Percentiles rank a stretch among this genome's conserved stretches.
Evolutionary conservation across 2,329 filamentous ascomycete genomes (phyloP).

Genomic region (Paraphoma chrysanthemicola): DNA sequence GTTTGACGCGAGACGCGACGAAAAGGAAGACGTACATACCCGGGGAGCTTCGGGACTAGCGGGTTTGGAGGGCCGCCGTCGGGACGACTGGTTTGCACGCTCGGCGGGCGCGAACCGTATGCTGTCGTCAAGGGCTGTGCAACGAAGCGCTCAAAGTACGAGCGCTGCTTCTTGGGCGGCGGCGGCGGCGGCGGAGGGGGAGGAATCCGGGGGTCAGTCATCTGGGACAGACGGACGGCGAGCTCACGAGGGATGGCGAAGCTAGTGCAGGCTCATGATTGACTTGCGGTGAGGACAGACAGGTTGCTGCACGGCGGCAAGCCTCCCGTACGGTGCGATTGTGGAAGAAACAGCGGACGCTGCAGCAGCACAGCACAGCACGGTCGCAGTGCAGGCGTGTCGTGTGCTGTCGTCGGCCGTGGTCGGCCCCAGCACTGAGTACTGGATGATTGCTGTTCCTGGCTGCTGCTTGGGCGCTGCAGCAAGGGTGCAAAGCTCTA

Average conservation of each 20-base stretch:
- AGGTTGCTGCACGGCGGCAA: not conserved
- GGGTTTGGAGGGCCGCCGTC: slow-evolving; percentile 46
- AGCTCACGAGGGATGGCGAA: not conserved
- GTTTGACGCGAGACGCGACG: not conserved
- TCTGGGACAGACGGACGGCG: not conserved
- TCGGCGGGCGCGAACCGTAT: slow-evolving; percentile 61
- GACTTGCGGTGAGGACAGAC: not conserved
- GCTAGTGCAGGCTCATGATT: not conserved
- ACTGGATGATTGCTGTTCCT: too few species aligned
- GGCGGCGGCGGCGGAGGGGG: slow-evolving; percentile 47
- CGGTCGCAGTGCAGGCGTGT: not conserved
- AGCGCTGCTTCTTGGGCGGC: slow-evolving; percentile 39
- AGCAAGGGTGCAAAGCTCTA: too few species aligned
- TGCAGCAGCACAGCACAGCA: not conserved
- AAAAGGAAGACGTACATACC: slow-evolving; percentile 32
- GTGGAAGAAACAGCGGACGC: not conserved
- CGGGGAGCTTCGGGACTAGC: slow-evolving; percentile 44
- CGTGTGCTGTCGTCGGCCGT: not conserved
- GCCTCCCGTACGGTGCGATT: not conserved
- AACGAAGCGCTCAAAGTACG: slow-evolving; percentile 59
- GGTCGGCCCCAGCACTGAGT: not conserved
- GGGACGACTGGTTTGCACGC: slow-evolving; percentile 54
- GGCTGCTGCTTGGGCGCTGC: too few species aligned
- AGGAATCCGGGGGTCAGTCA: slow-evolving; percentile 28
- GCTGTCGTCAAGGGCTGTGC: slow-evolving; percentile 59